phyloP scores from a whole-genome alignment of 768 basidiomycete species.

The Gautieria morchelliformis region DNA sequence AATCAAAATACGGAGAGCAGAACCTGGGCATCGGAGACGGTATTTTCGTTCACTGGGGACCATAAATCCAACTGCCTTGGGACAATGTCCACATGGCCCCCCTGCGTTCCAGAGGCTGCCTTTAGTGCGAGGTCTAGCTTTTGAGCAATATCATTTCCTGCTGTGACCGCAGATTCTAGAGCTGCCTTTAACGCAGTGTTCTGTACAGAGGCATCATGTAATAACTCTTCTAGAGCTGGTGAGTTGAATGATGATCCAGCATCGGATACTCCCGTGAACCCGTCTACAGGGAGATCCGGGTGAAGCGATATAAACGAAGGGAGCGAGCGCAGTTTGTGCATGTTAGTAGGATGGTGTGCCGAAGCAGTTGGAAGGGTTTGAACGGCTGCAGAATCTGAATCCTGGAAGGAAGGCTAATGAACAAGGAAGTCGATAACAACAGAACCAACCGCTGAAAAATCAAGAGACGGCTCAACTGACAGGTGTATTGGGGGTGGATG shows the following conservation, averaged over 20 bases:
- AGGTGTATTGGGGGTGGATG: background rate
- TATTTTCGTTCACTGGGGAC: background rate
- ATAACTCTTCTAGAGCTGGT: background rate
- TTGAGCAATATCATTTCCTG: background rate
- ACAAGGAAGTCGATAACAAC: no score
- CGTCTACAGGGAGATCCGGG: background rate
- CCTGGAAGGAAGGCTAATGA: background rate
- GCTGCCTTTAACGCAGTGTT: background rate
- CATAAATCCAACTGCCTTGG: background rate
- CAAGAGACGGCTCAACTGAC: background rate
- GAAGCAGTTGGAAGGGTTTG: conserved; percentile 33
- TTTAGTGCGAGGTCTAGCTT: background rate
- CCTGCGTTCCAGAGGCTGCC: background rate
- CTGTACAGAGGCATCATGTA: background rate
- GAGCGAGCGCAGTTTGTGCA: background rate
- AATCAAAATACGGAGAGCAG: no score
- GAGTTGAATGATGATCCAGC: background rate
- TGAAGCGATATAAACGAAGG: background rate
- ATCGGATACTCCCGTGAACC: background rate
- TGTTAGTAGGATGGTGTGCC: conserved; percentile 31
- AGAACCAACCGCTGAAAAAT: background rate
- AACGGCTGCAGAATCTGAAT: background rate
- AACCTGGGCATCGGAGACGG: no score
- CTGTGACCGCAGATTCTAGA: background rate
- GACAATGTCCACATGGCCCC: no score